Percentiles rank a stretch among this genome's conserved stretches.
These are phyloP conservation scores for Diaporthe caulivora DNA, from an alignment of 2,329 filamentous ascomycete species.

Conservation along the genomic window DNA sequence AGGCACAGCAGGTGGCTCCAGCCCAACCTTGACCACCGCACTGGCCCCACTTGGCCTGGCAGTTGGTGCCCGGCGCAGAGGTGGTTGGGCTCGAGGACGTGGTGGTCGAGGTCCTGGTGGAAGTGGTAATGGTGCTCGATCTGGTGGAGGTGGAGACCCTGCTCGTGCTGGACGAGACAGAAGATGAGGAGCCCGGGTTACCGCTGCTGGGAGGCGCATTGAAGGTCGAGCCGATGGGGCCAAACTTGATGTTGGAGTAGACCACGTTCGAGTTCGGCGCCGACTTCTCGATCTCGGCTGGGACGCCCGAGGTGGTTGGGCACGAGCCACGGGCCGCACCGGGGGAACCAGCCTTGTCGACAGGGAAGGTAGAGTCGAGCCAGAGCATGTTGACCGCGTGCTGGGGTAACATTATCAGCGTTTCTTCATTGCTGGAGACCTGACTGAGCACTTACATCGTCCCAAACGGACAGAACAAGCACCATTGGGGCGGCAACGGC, in stretches of 20 bases:
- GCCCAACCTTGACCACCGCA: conserved; percentile 30
- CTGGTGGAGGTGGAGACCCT: conserved; percentile 33
- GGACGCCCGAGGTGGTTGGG: conserved; percentile 54
- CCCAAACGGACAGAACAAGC: conserved; percentile 71
- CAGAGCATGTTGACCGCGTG: conserved; percentile 72
- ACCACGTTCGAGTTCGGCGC: conserved; percentile 43
- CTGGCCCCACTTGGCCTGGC: conserved; percentile 23
- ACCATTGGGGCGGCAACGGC: conserved; percentile 70
- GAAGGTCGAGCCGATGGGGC: conserved; percentile 45
- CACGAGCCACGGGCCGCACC: conserved; percentile 60
- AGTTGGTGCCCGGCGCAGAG: conserved; percentile 5
- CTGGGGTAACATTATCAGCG: neutral
- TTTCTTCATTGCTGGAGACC: too few species aligned
- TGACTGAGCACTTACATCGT: conserved; percentile 55
- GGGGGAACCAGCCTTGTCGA: conserved; percentile 55
- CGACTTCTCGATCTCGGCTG: conserved; percentile 51
- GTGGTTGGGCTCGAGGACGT: neutral
- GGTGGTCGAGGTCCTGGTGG: conserved; percentile 7
- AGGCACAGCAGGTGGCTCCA: conserved; percentile 31
- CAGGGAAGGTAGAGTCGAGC: conserved; percentile 69
- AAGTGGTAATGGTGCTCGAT: conserved; percentile 9
- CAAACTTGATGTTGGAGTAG: conserved; percentile 44
- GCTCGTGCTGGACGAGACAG: conserved; percentile 30
- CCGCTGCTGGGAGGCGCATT: conserved; percentile 30
- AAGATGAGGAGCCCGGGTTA: neutral